These are phyloP conservation scores for Aspergillus sparsus DNA, from an alignment of 495 filamentous ascomycete genomes.

Conservation along the genomic window DNA sequence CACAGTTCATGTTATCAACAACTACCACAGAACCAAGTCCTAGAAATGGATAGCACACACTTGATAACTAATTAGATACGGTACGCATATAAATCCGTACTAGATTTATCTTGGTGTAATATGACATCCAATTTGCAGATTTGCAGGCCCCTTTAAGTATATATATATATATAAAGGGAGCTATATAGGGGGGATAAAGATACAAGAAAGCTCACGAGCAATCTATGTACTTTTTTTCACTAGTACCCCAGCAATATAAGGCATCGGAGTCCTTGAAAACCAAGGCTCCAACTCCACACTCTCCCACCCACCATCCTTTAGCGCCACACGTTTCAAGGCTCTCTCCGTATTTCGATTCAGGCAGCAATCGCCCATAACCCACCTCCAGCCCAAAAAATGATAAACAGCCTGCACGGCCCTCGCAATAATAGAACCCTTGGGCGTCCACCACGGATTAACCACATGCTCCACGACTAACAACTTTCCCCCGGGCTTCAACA, in stretches of 20 bases:
- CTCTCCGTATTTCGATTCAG: constrained; percentile 57
- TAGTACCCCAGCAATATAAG: constrained; percentile 57
- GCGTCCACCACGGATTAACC: constrained; percentile 44
- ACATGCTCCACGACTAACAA: constrained; percentile 77
- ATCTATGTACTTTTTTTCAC: constrained; percentile 39
- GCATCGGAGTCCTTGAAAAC: constrained; percentile 50
- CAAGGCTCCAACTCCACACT: constrained; percentile 53
- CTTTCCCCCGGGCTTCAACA: constrained; percentile 65
- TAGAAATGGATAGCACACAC: no score
- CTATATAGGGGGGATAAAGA: not conserved
- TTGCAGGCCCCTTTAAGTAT: not conserved
- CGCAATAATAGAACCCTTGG: constrained; percentile 52
- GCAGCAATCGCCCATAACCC: constrained; percentile 60
- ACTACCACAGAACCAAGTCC: no score
- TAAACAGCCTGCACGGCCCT: constrained; percentile 42
- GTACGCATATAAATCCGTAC: no score
- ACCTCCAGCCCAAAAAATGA: constrained; percentile 40
- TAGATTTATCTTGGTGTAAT: no score
- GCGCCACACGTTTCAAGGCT: constrained; percentile 48
- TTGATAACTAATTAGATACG: no score
- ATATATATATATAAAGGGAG: not conserved
- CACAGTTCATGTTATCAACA: no score
- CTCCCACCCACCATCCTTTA: constrained; percentile 54
- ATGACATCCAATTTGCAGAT: not conserved
- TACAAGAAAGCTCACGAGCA: not conserved